Base-by-base conservation (phyloP, 208 protist genomes). In the Acanthamoeba comandoni region DNA sequence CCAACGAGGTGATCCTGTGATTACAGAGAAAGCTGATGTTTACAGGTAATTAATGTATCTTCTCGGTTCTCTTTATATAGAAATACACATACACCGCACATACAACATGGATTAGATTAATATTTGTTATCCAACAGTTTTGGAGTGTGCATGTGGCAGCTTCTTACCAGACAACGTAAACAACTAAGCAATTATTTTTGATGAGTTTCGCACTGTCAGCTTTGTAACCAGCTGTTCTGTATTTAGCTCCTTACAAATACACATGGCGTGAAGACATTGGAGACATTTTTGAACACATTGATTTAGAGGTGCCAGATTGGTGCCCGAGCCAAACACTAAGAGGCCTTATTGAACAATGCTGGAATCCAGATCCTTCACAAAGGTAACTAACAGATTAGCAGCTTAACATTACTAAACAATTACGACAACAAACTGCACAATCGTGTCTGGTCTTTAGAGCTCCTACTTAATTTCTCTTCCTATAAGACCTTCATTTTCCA, bases 91-190 rank as follows among this genome's bases (percentile, higher is more conserved):
- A 39, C 17, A 35, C n/a, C n/a, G n/a, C n/a, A 49, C 65, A 39
- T 9, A 39, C 2, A 1, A 26, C 19, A 15, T 35, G 65, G 35
- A 43, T 43, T 43, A 43, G 35, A 43, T 43, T 43, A 2, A 19
- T 35, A 13, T 73, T 73, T 35, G 12, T 35, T 73, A 19, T 35
- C 22, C 65, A 49, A 29, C 70, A 79, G 70, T 52, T 79, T 79
- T 55, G 70, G 70, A 43, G 70, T 79, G 35, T 79, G 70, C 35
- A 43, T 79, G 35, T 79, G 70, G 70, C 70, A 79, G 48, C 70
- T 79, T 12, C 70, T 79, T 31, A 58, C 35, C 7, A 43, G 70
- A n/a, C 48, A 79, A n/a, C 51, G 70, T 79, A n/a, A 9, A 53
- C 67, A 26, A 8, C 69, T 5, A 43, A 43, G 35, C 35, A 43